Evolutionary conservation across 2,329 filamentous ascomycete species (phyloP).

Genomic region (Nothophaeocryptopus gaeumannii): DNA sequence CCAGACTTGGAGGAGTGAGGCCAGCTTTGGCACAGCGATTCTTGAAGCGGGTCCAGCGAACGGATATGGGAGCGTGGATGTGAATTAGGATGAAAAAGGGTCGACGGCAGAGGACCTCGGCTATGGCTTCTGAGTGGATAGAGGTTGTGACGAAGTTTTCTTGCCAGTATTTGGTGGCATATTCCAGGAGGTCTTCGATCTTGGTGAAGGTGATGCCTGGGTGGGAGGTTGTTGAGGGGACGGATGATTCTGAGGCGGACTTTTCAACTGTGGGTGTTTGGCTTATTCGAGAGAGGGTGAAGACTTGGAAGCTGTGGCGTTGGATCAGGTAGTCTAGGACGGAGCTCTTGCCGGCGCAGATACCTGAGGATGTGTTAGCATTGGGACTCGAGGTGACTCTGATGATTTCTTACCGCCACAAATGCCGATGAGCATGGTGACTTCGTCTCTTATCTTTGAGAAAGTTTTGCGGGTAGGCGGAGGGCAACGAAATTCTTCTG

Average conservation of each 20-base stretch:
- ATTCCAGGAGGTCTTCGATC: conserved; percentile 70
- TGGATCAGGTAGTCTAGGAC: conserved; percentile 84
- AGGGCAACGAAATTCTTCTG: no score
- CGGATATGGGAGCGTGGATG: conserved; percentile 81
- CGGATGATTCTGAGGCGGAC: conserved; percentile 39
- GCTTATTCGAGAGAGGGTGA: conserved; percentile 55
- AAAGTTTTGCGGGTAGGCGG: no score
- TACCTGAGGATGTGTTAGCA: conserved; percentile 54
- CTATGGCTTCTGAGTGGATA: conserved; percentile 67
- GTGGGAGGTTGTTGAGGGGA: conserved; percentile 30
- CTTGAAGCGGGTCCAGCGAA: conserved; percentile 78
- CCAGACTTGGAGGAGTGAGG: conserved; percentile 50
- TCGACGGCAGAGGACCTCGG: conserved; percentile 72
- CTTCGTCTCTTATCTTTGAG: no score
- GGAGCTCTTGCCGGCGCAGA: conserved; percentile 88
- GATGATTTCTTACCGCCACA: conserved; percentile 61
- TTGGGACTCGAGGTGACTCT: neutral
- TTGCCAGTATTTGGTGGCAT: conserved; percentile 81
- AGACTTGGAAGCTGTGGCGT: conserved; percentile 74
- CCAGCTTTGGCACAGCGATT: conserved; percentile 51
- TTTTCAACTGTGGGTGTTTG: conserved; percentile 42
- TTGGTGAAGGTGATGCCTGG: conserved; percentile 52
- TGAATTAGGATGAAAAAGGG: conserved; percentile 93
- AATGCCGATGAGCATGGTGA: conserved; percentile 70
- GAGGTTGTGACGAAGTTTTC: conserved; percentile 83